A percentile compares a stretch with the other conserved stretches of the same genome.
Conservation (phyloP, 129 eudicot genomes). For the Ambrosia trifida region DNA sequence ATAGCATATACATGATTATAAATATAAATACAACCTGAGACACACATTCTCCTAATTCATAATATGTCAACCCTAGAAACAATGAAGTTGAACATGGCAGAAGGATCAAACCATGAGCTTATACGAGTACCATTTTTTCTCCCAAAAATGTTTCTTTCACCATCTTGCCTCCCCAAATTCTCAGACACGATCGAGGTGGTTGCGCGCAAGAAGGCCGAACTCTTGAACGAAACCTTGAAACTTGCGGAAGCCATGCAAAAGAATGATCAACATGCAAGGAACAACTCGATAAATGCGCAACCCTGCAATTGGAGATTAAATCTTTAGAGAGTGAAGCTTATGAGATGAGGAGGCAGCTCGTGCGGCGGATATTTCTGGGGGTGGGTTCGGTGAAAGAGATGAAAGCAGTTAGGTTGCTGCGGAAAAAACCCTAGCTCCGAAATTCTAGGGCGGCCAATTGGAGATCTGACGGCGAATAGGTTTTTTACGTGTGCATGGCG, state of each 20-base stretch:
- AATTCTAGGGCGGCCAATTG: no score
- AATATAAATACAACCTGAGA: not conserved
- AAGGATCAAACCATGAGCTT: not conserved
- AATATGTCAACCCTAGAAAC: not conserved
- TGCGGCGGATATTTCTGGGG: not conserved
- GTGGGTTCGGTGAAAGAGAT: not conserved
- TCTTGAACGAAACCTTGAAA: not conserved
- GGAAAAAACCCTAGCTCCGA: no score
- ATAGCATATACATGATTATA: not conserved
- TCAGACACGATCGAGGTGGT: not conserved
- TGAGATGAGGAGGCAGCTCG: not conserved
- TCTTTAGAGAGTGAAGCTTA: not conserved
- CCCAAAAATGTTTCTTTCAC: constrained; percentile 5
- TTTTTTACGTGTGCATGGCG: no score
- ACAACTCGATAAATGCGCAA: not conserved
- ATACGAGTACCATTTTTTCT: not conserved
- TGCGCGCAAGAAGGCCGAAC: not conserved
- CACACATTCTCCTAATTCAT: no score
- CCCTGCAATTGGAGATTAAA: not conserved
- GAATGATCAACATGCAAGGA: not conserved
- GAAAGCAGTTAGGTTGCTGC: not conserved
- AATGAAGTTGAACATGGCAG: not conserved
- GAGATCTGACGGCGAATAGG: no score
- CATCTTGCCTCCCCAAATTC: not conserved
- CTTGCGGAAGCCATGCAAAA: not conserved